Percentiles rank a stretch among this genome's conserved stretches.
Conservation (phyloP, 345 rosid species). For the Gossypium arboreum region DNA sequence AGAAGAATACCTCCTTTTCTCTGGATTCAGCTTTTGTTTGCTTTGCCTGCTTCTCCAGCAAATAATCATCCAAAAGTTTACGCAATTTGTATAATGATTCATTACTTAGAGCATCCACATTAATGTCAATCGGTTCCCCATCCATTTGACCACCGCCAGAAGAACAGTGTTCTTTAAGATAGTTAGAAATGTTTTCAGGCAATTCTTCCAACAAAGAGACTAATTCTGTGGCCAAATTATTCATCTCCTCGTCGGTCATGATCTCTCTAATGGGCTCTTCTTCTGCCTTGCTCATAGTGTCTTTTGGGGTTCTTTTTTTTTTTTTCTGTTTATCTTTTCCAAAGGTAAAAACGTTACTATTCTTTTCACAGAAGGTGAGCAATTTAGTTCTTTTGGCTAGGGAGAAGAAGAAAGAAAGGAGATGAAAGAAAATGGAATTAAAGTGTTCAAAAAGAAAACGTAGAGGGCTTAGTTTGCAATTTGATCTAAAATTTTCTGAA, state of each 20-base stretch:
- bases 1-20: slow-evolving; percentile 65
- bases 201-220: slow-evolving; percentile 53
- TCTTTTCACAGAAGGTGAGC: slow-evolving; percentile 20
- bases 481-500: too few species aligned
- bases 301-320: slow-evolving; percentile 30
- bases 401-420: too few species aligned
- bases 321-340: slow-evolving; percentile 23
- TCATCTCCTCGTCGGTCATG: slow-evolving; percentile 57
- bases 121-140: slow-evolving; percentile 85
- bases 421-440: too few species aligned
- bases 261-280: slow-evolving; percentile 31
- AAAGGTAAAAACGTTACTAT: slow-evolving; percentile 21
- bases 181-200: slow-evolving; percentile 67
- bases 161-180: slow-evolving; percentile 61
- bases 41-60: slow-evolving; percentile 46
- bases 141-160: slow-evolving; percentile 40
- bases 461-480: too few species aligned
- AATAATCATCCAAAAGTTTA: slow-evolving; percentile 67
- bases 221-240: slow-evolving; percentile 46
- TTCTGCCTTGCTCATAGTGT: slow-evolving; percentile 31
- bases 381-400: too few species aligned
- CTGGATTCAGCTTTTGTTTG: slow-evolving; percentile 52
- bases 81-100: slow-evolving; percentile 61
- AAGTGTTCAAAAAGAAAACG: too few species aligned
- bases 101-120: slow-evolving; percentile 62